Evolutionary conservation across 257 asterid genomes (phyloP), one percentile per base, ranked within the genome.

Genomic region (Voacanga thouarsii): DNA sequence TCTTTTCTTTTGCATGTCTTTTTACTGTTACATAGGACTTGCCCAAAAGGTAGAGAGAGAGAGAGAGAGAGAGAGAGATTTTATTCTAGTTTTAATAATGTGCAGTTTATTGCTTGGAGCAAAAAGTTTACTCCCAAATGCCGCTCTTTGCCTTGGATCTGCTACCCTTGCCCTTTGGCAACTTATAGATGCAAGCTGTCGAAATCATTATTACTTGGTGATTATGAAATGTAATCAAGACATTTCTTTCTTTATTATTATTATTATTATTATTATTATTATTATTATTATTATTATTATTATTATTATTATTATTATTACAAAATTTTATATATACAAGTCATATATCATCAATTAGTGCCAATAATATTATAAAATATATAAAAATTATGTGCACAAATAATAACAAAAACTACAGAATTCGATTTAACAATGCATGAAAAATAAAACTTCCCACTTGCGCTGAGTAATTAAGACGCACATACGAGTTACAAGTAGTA

Each of bases 1-100:
- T 81, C 71, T 53, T 60, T 84, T 80, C 44, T 49, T 85, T 15
- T 82, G 85, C 44, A 71, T 61, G 51, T 66, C 88, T 84, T 83
- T 87, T 49, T 12, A 82, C 87, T 86, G 88, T 83, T 73, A 80
- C 89, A 82, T 86, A 64, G 91, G 83, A 89, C 84, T 72, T 72
- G 76, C 68, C 77, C 47, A 80, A 86, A 88, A 78, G 85, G 65
- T 76, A 82, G 72, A 78, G 84, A 72, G 6, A 49, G 77, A 39
- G 71, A 71, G 72, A 72, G 79, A 77, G 12, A 56, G 49, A 6
- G 71, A 69, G 66, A 6, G 33, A 71, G 81, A 78, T 77, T 74
- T 81, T 75, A 81, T 76, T 83, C 77, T 70, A 77, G 28, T 57
- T 70, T 73, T 47, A 72, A 33, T 33, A 33, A 21, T 65, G 55